A percentile compares a stretch with the other conserved stretches of the same genome.
Conservation (phyloP, 1,284 basidiomycete genomes). For the Wallemia mellicola region DNA sequence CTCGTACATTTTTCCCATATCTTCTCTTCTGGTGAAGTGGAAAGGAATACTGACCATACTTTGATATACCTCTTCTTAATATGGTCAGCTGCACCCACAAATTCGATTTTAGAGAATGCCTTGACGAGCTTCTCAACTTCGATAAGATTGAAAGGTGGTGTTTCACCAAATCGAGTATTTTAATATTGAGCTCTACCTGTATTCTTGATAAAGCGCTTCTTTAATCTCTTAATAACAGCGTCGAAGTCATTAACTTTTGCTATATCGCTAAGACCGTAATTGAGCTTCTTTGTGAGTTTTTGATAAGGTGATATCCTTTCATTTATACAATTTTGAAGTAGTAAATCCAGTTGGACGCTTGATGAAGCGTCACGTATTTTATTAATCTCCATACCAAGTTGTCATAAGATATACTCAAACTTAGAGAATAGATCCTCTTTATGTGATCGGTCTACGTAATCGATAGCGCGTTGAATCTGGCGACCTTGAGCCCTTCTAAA, state of each 20-base stretch:
- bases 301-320: too few relatives aligned
- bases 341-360: too few relatives aligned
- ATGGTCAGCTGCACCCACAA: not conserved
- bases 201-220: not conserved
- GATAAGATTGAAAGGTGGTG: not conserved
- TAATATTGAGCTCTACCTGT: not conserved
- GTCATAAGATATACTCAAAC: too few relatives aligned
- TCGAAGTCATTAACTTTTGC: not conserved
- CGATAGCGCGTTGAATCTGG: too few relatives aligned
- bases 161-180: not conserved
- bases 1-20: not conserved
- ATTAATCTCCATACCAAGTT: too few relatives aligned
- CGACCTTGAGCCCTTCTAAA: too few relatives aligned
- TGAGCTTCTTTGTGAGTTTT: too few relatives aligned
- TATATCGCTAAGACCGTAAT: not conserved
- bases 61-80: not conserved
- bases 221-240: not conserved
- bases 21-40: not conserved
- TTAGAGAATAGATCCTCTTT: too few relatives aligned
- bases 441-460: too few relatives aligned
- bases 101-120: not conserved
- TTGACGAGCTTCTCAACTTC: not conserved
- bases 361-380: too few relatives aligned
- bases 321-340: too few relatives aligned
- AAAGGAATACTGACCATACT: not conserved